Base-by-base conservation (phyloP, 495 filamentous ascomycete genomes). In the Aeminium ludgeri region DNA sequence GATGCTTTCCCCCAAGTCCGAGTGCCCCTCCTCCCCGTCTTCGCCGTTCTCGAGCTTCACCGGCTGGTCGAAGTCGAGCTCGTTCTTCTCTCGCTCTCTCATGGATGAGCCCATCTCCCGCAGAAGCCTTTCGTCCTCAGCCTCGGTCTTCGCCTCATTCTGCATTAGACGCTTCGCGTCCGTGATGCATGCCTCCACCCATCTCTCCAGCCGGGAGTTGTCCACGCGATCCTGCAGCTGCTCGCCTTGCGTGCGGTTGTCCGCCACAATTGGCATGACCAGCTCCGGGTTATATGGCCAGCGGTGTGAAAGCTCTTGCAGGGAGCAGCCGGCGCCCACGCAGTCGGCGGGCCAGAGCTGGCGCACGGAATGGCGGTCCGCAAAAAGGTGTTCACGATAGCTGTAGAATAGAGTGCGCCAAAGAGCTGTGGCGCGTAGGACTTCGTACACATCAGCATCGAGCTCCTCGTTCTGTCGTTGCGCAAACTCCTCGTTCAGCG, bases 401-500 rank as follows among this genome's bases (percentile, higher is more conserved):
- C 53, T 28, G 66, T 65, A 37, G 60, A 56, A 51, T 66, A 77
- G 64, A 38, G 61, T 59, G 51, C 69, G 76, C 19, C 68, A 60
- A 0, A 63, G 52, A 5, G 73, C 74, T 20, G 61, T 54, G n/a
- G 56, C 55, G 5, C 15, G 13, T 10, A 76, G 53, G 6, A 59
- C 48, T 15, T 58, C 53, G 12, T 63, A 50, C 12, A 71, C 55
- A 36, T 70, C 57, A 11, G 50, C 46, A 40, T 73, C 72, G 18
- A 62, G 59, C 46, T n/a, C 12, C 15, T 7, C 23, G n/a, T 44
- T 40, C n/a, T 19, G n/a, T 12, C 32, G 15, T 11, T 72, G 68
- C 33, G 65, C 48, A 36, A 65, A 61, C n/a, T 68, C 70, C 38
- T 65, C 59, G 48, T 73, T 73, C 48, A 78, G 61, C 19, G 50